Evolutionary conservation across 2,329 filamentous ascomycete genomes (phyloP).

Genomic region (Diatrype stigma): DNA sequence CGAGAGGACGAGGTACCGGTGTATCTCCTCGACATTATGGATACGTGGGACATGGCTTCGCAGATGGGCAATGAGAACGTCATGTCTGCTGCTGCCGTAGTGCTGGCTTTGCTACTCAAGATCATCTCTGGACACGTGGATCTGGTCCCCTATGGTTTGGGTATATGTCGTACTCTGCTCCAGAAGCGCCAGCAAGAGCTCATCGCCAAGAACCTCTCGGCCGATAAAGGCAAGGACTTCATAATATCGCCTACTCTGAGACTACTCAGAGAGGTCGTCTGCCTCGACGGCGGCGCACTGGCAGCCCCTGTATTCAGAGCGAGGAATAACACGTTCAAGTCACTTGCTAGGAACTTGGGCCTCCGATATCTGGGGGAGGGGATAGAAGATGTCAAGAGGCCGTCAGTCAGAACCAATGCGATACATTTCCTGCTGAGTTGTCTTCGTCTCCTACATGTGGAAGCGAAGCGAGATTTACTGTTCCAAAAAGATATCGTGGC

Average conservation of each 20-base stretch:
- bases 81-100: conserved; percentile 74
- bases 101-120: conserved; percentile 76
- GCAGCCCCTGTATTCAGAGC: conserved; percentile 74
- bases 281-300: conserved; percentile 78
- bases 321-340: conserved; percentile 74
- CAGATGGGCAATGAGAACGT: conserved; percentile 77
- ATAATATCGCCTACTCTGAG: conserved; percentile 85
- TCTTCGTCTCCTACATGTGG: conserved; percentile 71
- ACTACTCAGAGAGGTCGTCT: conserved; percentile 78
- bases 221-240: conserved; percentile 78
- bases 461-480: conserved; percentile 78
- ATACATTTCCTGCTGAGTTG: conserved; percentile 76
- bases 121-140: conserved; percentile 71
- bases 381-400: conserved; percentile 62
- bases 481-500: conserved; percentile 68
- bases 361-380: conserved; percentile 57
- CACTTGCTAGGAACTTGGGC: conserved; percentile 74
- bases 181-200: conserved; percentile 78
- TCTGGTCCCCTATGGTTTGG: conserved; percentile 68
- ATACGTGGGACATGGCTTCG: conserved; percentile 81
- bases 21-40: conserved; percentile 75
- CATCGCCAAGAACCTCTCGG: conserved; percentile 71
- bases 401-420: conserved; percentile 79
- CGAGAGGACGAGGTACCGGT: conserved; percentile 54
- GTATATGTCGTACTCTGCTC: conserved; percentile 76